A percentile compares a stretch with the other conserved stretches of the same genome.
phyloP scores from a whole-genome alignment of 495 filamentous ascomycete genomes.

The Bacidia gigantensis region DNA sequence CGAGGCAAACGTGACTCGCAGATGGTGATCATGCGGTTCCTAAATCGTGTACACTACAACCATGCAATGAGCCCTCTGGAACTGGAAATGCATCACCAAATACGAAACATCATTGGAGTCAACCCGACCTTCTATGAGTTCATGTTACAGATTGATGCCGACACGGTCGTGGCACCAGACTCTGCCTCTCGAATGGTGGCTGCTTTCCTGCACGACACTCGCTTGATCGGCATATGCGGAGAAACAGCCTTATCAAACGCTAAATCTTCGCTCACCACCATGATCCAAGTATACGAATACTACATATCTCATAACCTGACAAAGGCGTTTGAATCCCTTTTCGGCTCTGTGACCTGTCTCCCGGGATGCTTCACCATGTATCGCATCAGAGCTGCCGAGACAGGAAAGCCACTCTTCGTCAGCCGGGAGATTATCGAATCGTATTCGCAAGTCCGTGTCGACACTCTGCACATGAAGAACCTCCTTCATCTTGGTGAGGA shows the following conservation, averaged over 20 bases:
- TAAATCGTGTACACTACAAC: conserved; percentile 94
- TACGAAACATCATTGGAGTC: conserved; percentile 97
- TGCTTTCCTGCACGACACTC: conserved; percentile 83
- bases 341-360: conserved; percentile 95
- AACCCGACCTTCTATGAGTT: conserved; percentile 97
- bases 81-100: conserved; percentile 95
- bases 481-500: conserved; percentile 89
- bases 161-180: conserved; percentile 89
- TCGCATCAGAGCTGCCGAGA: conserved; percentile 81
- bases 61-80: conserved; percentile 89
- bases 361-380: conserved; percentile 99
- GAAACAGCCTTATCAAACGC: conserved; percentile 95
- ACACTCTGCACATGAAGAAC: conserved; percentile 98
- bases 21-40: conserved; percentile 63
- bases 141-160: conserved; percentile 92
- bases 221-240: conserved; percentile 94
- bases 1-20: conserved; percentile 97
- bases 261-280: conserved; percentile 91
- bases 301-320: conserved; percentile 97
- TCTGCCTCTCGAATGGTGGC: conserved; percentile 86
- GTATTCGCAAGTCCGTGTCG: conserved; percentile 75
- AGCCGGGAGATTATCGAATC: conserved; percentile 73
- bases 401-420: conserved; percentile 83
- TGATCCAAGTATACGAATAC: conserved; percentile 99
- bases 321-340: conserved; percentile 95